phyloP scores from a whole-genome alignment of 2,329 filamentous ascomycete species.

The Colletotrichum eremochloae region DNA sequence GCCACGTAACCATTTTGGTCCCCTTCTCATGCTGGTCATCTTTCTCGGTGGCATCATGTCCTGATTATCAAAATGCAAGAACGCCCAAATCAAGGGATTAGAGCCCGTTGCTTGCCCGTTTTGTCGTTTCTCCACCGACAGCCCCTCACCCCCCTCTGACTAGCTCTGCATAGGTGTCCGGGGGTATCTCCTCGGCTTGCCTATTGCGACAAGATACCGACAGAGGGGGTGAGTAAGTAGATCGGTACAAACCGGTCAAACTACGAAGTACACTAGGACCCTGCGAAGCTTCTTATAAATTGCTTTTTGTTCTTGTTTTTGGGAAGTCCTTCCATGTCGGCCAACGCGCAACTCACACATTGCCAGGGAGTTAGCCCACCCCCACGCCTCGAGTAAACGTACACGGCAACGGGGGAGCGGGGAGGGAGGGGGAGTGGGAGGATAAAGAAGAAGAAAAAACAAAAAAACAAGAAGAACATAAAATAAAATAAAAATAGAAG shows the following conservation, averaged over 20 bases:
- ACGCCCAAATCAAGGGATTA: neutral
- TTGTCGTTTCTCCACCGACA: neutral
- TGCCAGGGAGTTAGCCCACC: neutral
- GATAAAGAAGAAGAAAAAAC: no score
- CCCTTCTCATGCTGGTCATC: neutral
- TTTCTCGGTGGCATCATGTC: neutral
- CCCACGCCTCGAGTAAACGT: neutral
- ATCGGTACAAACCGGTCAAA: neutral
- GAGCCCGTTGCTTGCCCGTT: neutral
- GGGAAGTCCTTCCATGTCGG: neutral
- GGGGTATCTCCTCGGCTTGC: neutral
- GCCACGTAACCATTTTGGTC: neutral
- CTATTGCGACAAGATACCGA: neutral
- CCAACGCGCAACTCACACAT: neutral
- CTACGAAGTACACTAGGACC: neutral
- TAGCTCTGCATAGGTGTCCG: neutral
- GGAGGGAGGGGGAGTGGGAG: no score
- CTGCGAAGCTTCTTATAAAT: neutral
- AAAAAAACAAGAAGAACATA: neutral
- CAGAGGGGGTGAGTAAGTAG: no score
- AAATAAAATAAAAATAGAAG: neutral
- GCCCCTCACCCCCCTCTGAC: neutral
- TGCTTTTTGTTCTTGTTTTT: neutral
- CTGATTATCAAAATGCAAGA: neutral
- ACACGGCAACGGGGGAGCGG: neutral